Base-by-base conservation (phyloP, 306 rosid species). In the Trifolium fragiferum region DNA sequence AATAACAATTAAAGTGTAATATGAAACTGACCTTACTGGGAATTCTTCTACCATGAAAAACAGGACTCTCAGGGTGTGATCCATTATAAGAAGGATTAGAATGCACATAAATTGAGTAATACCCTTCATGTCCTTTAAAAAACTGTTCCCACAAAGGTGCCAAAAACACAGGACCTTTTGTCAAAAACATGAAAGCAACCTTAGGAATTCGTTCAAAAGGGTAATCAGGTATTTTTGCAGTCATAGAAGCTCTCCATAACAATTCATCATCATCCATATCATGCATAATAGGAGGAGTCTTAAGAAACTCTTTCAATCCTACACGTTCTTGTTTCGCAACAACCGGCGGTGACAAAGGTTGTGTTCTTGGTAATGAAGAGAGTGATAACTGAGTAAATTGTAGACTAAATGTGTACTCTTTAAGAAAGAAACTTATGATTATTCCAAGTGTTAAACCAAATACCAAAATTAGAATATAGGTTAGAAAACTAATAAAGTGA, bases 1-100 rank as follows among this genome's bases (percentile, higher is more conserved):
- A n/a, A n/a, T n/a, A n/a, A n/a, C n/a, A n/a, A n/a, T n/a, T n/a
- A n/a, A n/a, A n/a, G n/a, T n/a, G n/a, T n/a, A n/a, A n/a, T n/a
- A n/a, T n/a, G n/a, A n/a, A n/a, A 25, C 92, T 86, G 20, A 93
- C 98, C 97, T 89, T 66, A 27, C 96, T 89, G 4, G 98, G 98
- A 76, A 93, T 85, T 78, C 88, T 88, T 4, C 98, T 70, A 55
- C 85, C 93, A 2, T 63, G 73, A 67, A 93, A 89, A 12, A 85
- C 88, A 0, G 93, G 82, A 80, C 80, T 80, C 82, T 86, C 87
- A 0, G 90, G 87, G 33, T 54, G 16, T 15, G 97, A 81, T 65
- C 74, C 89, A 79, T 89, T 91, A 77, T 88, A 89, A 47, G 92
- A 82, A 1, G 98, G 98, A 82, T 85, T 71, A 0, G 97, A 84